Percentiles rank a stretch among this genome's conserved stretches.
These are phyloP conservation scores for Hymenoscyphus fraxineus DNA, from an alignment of 2,329 filamentous ascomycete species.

Conservation along the genomic window DNA sequence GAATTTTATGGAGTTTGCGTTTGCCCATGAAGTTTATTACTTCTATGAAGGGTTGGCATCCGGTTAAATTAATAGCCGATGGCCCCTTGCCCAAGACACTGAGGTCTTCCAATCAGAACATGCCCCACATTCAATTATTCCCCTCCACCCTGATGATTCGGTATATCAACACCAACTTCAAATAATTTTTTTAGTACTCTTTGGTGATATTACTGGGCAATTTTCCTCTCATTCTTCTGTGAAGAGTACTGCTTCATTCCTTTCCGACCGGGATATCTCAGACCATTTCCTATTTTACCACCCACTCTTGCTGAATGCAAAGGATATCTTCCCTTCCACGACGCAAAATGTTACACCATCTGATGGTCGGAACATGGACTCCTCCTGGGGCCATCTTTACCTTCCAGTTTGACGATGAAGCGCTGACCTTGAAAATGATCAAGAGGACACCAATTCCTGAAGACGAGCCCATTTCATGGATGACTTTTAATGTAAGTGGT, in stretches of 20 bases:
- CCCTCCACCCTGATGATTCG: neutral
- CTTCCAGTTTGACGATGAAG: constrained; percentile 81
- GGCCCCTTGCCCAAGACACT: neutral
- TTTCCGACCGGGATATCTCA: neutral
- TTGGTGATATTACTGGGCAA: neutral
- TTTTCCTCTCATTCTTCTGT: neutral
- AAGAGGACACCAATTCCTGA: constrained; percentile 78
- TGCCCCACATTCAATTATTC: neutral
- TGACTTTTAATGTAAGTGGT: constrained; percentile 76
- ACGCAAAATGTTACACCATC: constrained; percentile 70
- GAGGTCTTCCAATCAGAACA: neutral
- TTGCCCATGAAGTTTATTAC: neutral
- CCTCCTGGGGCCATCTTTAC: constrained; percentile 87
- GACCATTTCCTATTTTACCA: constrained; percentile 21
- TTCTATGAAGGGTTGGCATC: neutral
- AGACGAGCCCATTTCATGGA: constrained; percentile 89
- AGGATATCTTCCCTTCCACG: neutral
- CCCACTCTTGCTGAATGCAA: constrained; percentile 1
- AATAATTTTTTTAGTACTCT: neutral
- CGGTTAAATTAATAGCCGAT: neutral
- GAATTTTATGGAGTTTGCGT: neutral
- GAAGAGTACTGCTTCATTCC: neutral
- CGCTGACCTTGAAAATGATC: constrained; percentile 67
- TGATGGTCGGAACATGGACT: constrained; percentile 92
- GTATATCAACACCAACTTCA: neutral